Evolutionary conservation across 2,329 filamentous ascomycete genomes (phyloP).

Genomic region (Verticillium zaregamsianum): DNA sequence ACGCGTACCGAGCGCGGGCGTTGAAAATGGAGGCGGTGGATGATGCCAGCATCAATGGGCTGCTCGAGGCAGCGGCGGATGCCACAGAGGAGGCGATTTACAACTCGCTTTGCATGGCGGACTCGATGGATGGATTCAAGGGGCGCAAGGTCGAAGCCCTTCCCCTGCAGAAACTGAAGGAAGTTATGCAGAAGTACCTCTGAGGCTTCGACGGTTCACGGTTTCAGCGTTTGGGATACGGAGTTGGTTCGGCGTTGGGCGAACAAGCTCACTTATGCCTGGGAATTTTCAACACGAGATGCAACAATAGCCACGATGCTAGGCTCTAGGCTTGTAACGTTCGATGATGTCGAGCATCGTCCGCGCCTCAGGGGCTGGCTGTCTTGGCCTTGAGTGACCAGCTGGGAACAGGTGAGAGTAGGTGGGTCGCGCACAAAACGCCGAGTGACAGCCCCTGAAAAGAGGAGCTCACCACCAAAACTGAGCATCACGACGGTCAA

Average conservation of each 20-base stretch:
- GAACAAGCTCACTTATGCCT: too few relatives aligned
- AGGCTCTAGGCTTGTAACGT: too few relatives aligned
- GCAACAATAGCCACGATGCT: too few relatives aligned
- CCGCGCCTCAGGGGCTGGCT: too few relatives aligned
- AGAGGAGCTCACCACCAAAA: neutral
- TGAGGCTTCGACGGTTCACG: neutral
- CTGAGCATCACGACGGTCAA: neutral
- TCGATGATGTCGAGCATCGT: neutral
- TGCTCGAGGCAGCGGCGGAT: slow-evolving; percentile 60
- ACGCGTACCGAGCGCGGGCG: slow-evolving; percentile 34
- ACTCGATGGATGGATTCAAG: slow-evolving; percentile 51
- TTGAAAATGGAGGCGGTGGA: slow-evolving; percentile 43
- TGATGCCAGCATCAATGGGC: slow-evolving; percentile 54
- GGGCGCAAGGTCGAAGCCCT: slow-evolving; percentile 45
- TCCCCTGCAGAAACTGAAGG: slow-evolving; percentile 39
- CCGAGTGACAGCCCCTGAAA: too few relatives aligned
- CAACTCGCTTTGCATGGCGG: slow-evolving; percentile 59
- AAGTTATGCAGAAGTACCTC: slow-evolving; percentile 36
- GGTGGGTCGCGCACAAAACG: neutral
- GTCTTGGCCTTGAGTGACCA: too few relatives aligned
- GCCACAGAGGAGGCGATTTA: slow-evolving; percentile 63
- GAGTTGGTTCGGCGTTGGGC: too few relatives aligned
- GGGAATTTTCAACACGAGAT: too few relatives aligned
- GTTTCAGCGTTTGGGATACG: too few relatives aligned
- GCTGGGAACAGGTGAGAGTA: neutral